These are phyloP conservation scores for Vanilla planifolia DNA, from an alignment of 106 monocot species.

Conservation along the genomic window DNA sequence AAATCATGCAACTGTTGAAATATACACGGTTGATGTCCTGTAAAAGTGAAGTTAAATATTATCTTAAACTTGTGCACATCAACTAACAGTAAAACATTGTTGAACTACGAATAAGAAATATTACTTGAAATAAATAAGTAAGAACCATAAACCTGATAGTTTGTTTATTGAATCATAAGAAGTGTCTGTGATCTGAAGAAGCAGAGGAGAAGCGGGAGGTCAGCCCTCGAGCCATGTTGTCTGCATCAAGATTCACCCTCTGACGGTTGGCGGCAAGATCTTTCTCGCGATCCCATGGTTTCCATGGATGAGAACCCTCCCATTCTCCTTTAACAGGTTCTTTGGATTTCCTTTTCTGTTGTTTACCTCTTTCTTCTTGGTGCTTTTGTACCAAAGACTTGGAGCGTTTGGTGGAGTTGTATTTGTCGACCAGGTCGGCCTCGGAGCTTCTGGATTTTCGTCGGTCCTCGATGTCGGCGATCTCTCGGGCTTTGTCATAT, in stretches of 20 bases:
- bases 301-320: slow-evolving; percentile 85
- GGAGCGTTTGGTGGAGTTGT: slow-evolving; percentile 64
- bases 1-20: no score
- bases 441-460: slow-evolving; percentile 26
- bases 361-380: slow-evolving; percentile 35
- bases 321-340: slow-evolving; percentile 54
- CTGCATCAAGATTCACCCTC: slow-evolving; percentile 58
- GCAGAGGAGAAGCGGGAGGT: slow-evolving; percentile 70
- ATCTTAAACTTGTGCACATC: no score
- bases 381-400: slow-evolving; percentile 72
- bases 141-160: no score
- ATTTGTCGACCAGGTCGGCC: slow-evolving; percentile 78
- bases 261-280: slow-evolving; percentile 68
- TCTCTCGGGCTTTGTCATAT: slow-evolving; percentile 54
- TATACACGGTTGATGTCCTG: no score
- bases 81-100: no score
- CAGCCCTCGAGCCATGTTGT: slow-evolving; percentile 64
- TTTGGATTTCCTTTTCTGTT: slow-evolving; percentile 23
- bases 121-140: no score
- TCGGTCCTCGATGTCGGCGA: slow-evolving; percentile 39
- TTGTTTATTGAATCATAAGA: no score
- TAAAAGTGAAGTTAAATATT: no score
- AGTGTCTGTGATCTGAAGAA: no score
- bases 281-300: slow-evolving; percentile 97
- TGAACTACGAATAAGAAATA: no score